Conservation (phyloP, 2,329 filamentous ascomycete species). For the Phaeosphaeria sp. region DNA sequence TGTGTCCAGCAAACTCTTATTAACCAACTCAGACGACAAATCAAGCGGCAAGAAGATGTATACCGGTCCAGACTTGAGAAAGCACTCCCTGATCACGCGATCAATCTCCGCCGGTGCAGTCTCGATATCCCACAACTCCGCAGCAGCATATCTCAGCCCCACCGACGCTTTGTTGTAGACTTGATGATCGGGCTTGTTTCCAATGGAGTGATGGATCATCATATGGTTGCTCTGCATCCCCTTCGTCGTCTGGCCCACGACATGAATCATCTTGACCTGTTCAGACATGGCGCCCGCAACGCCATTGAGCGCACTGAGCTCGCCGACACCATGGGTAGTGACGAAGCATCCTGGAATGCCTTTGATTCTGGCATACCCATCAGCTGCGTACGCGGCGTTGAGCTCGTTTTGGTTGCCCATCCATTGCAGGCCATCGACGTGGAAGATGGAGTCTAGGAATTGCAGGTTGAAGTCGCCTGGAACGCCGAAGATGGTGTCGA, state of each 20-base stretch:
- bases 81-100: slow-evolving; percentile 52
- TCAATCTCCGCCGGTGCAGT: slow-evolving; percentile 53
- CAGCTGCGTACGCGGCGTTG: slow-evolving; percentile 64
- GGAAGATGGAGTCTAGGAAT: slow-evolving; percentile 53
- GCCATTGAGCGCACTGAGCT: slow-evolving; percentile 54
- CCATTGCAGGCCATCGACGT: slow-evolving; percentile 49
- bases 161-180: slow-evolving; percentile 50
- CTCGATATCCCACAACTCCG: slow-evolving; percentile 49
- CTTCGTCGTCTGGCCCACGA: slow-evolving; percentile 54
- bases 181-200: slow-evolving; percentile 49
- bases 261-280: slow-evolving; percentile 53
- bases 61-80: slow-evolving; percentile 51
- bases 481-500: slow-evolving; percentile 51
- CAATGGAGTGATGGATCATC: slow-evolving; percentile 57
- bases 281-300: slow-evolving; percentile 54
- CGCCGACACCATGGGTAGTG: slow-evolving; percentile 68
- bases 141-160: slow-evolving; percentile 47
- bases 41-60: slow-evolving; percentile 55
- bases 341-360: slow-evolving; percentile 57
- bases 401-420: slow-evolving; percentile 65
- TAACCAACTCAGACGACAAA: slow-evolving; percentile 46
- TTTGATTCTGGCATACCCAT: slow-evolving; percentile 64
- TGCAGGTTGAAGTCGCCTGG: slow-evolving; percentile 57
- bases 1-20: slow-evolving; percentile 42
- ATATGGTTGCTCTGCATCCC: slow-evolving; percentile 50